Percentiles rank a stretch among this genome's conserved stretches.
phyloP scores from a whole-genome alignment of 2,329 filamentous ascomycete genomes.

The Trichoderma sp. region DNA sequence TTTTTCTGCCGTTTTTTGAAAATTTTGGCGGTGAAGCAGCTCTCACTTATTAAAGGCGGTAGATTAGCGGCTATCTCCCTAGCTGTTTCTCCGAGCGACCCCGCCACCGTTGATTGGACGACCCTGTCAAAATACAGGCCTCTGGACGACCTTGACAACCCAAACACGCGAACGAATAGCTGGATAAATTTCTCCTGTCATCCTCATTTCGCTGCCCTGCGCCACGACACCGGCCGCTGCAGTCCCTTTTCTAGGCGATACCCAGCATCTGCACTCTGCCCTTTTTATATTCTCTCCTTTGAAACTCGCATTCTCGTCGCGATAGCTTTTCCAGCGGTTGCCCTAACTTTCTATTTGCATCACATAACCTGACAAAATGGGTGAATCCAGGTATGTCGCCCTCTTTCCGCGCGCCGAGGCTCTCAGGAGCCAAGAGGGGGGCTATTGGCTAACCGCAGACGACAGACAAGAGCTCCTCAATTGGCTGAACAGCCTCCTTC shows the following conservation, averaged over 20 bases:
- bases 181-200: slow-evolving; percentile 29
- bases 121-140: slow-evolving; percentile 28
- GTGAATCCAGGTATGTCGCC: slow-evolving; percentile 47
- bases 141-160: slow-evolving; percentile 21
- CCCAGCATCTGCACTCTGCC: slow-evolving; percentile 9
- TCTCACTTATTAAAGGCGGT: background rate
- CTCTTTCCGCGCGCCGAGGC: background rate
- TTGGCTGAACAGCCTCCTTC: slow-evolving; percentile 97
- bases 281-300: background rate
- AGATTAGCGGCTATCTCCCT: slow-evolving; percentile 13
- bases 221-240: slow-evolving; percentile 12
- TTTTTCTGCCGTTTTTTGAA: slow-evolving; percentile 30
- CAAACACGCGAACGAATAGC: slow-evolving; percentile 26
- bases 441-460: background rate
- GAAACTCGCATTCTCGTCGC: background rate
- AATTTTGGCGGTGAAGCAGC: slow-evolving; percentile 31
- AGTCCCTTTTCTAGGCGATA: slow-evolving; percentile 22
- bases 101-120: slow-evolving; percentile 45
- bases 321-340: slow-evolving; percentile 8
- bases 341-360: slow-evolving; percentile 9
- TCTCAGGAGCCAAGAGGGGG: background rate
- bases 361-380: slow-evolving; percentile 42
- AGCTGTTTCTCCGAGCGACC: slow-evolving; percentile 28
- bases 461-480: slow-evolving; percentile 89
- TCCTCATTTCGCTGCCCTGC: slow-evolving; percentile 22